Evolutionary conservation across 495 filamentous ascomycete genomes (phyloP).

Genomic region (Aspergillus wentii): DNA sequence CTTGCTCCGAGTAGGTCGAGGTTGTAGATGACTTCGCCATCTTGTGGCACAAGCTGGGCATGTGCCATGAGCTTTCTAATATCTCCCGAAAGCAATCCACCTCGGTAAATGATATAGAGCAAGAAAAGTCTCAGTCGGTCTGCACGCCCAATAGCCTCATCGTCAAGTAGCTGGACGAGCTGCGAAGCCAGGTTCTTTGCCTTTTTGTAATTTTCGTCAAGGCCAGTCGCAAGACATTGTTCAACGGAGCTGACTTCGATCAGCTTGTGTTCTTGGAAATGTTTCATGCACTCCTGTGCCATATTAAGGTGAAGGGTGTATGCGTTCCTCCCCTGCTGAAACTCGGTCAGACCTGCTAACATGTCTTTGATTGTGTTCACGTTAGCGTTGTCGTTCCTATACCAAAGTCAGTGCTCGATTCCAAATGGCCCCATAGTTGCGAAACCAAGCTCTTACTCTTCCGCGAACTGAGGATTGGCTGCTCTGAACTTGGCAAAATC

Average conservation of each 20-base stretch:
- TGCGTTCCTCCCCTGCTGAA: slow-evolving; percentile 88
- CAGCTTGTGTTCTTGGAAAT: slow-evolving; percentile 79
- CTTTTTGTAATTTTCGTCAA: slow-evolving; percentile 89
- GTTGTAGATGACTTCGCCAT: slow-evolving; percentile 69
- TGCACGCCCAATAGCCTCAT: slow-evolving; percentile 57
- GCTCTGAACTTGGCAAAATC: slow-evolving; percentile 90
- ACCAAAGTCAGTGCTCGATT: slow-evolving; percentile 3
- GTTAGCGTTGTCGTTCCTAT: slow-evolving; percentile 57
- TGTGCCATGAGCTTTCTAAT: slow-evolving; percentile 81
- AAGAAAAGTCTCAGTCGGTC: slow-evolving; percentile 83
- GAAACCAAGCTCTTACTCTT: slow-evolving; percentile 46
- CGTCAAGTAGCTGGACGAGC: slow-evolving; percentile 81
- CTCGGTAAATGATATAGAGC: slow-evolving; percentile 80
- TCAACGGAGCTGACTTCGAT: slow-evolving; percentile 83
- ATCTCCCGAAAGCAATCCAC: slow-evolving; percentile 85
- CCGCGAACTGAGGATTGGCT: slow-evolving; percentile 90
- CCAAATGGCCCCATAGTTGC: background rate
- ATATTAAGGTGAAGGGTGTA: slow-evolving; percentile 94
- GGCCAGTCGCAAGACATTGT: slow-evolving; percentile 80
- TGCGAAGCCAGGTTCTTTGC: slow-evolving; percentile 84
- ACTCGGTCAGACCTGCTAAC: slow-evolving; percentile 90
- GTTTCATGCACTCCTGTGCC: slow-evolving; percentile 97
- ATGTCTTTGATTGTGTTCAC: slow-evolving; percentile 95
- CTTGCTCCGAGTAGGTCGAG: slow-evolving; percentile 78
- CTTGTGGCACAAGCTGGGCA: slow-evolving; percentile 66